Base-by-base conservation (phyloP, 208 protist species). In the Acanthamoeba pearcei region DNA sequence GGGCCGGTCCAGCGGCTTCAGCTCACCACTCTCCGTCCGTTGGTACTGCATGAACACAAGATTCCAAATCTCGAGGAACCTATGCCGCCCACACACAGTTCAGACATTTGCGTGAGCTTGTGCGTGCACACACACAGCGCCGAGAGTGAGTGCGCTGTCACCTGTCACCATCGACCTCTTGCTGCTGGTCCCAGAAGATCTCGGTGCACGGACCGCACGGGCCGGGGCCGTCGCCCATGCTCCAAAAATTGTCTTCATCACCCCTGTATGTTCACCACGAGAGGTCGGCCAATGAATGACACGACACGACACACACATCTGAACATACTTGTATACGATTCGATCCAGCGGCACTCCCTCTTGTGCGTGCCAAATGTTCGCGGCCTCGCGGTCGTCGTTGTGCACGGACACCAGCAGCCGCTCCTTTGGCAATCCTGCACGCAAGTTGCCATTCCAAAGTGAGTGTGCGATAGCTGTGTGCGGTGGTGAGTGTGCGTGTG, bases 151-250 rank as follows among this genome's bases (percentile, higher is more conserved):
- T 24, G 66, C 6, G 9, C 27, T 5, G 8, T 27, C 89, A 94
- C 88, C 94, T 95, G 38, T 95, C 88, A 3, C 94, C 93, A 78
- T 89, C 80, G n/a, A 95, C 74, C 13, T 42, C 88, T 27, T 95
- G 94, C 0, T 22, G 35, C 46, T 96, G 95, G 57, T 96, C 95
- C 95, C 95, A 97, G 76, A 90, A 96, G 51, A 97, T 97, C 91
- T 97, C 96, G 9, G 96, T 97, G 91, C 96, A 96, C 27, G 95
- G 95, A 19, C 96, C 96, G 85, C 96, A 97, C 8, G 96, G 96
- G 1, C 96, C 96, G 2, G 55, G 53, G 12, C 55, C 86, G 22
- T 95, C 95, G 55, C 96, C 96, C 76, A 93, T 95, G 49, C 49
- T 68, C 96, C 96, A 97, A 64, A 95, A 97, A 68, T 97, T 97